Evolutionary conservation across 352 stramenopile species (phyloP).

Genomic region (Sclerospora graminicola): DNA sequence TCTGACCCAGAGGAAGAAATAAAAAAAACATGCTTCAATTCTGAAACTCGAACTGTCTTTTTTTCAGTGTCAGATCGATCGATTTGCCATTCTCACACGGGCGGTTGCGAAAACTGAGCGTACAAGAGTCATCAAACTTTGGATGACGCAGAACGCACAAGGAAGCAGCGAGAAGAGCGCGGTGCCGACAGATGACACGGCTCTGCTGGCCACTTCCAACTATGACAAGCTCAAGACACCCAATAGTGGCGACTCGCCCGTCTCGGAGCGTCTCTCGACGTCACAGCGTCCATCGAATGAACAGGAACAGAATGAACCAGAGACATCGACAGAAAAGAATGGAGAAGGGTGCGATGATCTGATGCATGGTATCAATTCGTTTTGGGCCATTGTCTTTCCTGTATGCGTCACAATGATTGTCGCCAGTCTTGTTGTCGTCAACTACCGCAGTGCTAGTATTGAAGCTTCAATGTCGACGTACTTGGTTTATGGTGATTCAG

Average conservation of each 20-base stretch:
- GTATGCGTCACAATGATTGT: constrained; percentile 78
- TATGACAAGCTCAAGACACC: constrained; percentile 66
- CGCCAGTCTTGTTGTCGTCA: constrained; percentile 73
- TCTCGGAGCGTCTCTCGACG: constrained; percentile 2
- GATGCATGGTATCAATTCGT: constrained; percentile 84
- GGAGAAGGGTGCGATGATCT: constrained; percentile 47
- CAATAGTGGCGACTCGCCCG: constrained; percentile 20
- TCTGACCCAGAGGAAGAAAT: too few species aligned
- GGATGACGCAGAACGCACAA: constrained; percentile 20
- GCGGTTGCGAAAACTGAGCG: too few species aligned
- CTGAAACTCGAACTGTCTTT: constrained; percentile 14
- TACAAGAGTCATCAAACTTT: too few species aligned
- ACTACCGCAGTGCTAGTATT: constrained; percentile 70
- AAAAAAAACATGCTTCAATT: neutral
- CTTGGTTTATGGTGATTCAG: constrained; percentile 64
- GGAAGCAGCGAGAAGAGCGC: constrained; percentile 12
- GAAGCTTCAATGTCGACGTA: constrained; percentile 78
- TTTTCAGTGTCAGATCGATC: constrained; percentile 5
- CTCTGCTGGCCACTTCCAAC: constrained; percentile 17
- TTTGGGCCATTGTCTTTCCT: constrained; percentile 77
- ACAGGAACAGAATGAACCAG: constrained; percentile 2
- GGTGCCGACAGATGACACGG: constrained; percentile 28
- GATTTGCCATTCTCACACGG: too few species aligned
- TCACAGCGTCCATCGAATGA: constrained; percentile 3
- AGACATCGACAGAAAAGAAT: neutral